Base-by-base conservation (phyloP, 495 filamentous ascomycete species). In the Neurospora sp. region DNA sequence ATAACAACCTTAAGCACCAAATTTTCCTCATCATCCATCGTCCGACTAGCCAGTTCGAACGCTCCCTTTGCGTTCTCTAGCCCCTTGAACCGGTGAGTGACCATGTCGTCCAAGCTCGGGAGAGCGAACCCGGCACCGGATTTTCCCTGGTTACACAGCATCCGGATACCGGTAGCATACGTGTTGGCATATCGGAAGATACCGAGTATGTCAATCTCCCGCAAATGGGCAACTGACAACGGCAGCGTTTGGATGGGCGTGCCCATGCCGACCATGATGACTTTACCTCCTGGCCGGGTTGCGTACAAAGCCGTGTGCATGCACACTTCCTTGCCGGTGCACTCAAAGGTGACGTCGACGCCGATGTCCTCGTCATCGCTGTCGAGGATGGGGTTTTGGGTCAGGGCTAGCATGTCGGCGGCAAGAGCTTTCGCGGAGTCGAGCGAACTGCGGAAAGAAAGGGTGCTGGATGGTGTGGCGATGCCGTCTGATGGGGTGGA, bases 191-290 rank as follows among this genome's bases (percentile, higher is more conserved):
- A 98, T 44, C 94, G 86, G 79, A 98, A 98, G 39, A 95, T 91
- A n/a, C 94, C 94, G 3, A 96, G 84, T 41, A 98, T 90, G 81
- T 98, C 94, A 3, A 98, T 91, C 83, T 98, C 94, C 4, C 93
- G 87, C 70, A 96, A 82, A 44, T 94, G 93, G 16, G 94, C 94
- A 0, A 92, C 92, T 2, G 90, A 93, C 71, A 97, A 86, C 0
- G 94, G 94, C 7, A 97, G 83, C 0, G 92, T 96, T 83, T 96
- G 92, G 53, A 96, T 87, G 0, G 94, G 94, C 5, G 89, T 93
- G n/a, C 94, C 94, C 93, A 97, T 97, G 4, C 94, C 94, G 27
- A 98, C 90, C 82, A 97, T 90, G 75, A 97, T 89, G 44, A 97
- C 85, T 74, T 91, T 90, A 10, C 94, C 93, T 12, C 94, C 94